Conservation (phyloP, 2,329 filamentous ascomycete genomes). For the Penicillium nordicum region DNA sequence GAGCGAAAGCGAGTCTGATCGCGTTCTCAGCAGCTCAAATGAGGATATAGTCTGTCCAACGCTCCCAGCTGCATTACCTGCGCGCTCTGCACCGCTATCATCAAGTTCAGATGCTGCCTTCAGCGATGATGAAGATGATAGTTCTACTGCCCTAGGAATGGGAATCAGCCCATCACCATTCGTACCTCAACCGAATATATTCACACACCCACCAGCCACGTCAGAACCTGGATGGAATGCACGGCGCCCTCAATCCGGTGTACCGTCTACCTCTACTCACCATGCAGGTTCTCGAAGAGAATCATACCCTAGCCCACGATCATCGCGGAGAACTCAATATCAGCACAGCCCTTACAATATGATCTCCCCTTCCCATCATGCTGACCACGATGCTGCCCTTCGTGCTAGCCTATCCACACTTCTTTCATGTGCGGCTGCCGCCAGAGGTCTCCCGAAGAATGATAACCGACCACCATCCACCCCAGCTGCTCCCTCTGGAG, state of each 20-base stretch:
- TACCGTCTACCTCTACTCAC: conserved; percentile 37
- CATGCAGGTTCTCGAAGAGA: conserved; percentile 36
- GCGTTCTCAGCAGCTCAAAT: conserved; percentile 61
- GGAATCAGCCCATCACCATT: conserved; percentile 57
- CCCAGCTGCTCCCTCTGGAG: conserved; percentile 23
- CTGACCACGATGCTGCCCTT: conserved; percentile 89
- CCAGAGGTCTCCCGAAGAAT: conserved; percentile 70
- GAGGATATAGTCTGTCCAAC: conserved; percentile 49
- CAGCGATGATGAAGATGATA: conserved; percentile 66
- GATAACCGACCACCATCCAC: conserved; percentile 30
- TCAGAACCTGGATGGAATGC: conserved; percentile 43
- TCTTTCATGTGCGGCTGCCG: conserved; percentile 89
- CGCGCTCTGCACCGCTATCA: conserved; percentile 22
- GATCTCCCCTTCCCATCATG: conserved; percentile 70
- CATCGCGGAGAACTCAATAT: conserved; percentile 35
- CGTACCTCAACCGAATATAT: conserved; percentile 86
- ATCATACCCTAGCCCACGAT: conserved; percentile 35
- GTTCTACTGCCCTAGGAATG: conserved; percentile 75
- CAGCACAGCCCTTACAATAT: conserved; percentile 62
- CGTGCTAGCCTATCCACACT: conserved; percentile 92
- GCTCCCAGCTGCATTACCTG: conserved; percentile 22
- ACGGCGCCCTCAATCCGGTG: conserved; percentile 50
- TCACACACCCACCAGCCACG: conserved; percentile 72
- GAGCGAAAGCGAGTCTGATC: conserved; percentile 85
- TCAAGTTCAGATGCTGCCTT: conserved; percentile 33